Evolutionary conservation across 495 filamentous ascomycete species (phyloP), one percentile per base, ranked within the genome.

Genomic region (Viridothelium virens): DNA sequence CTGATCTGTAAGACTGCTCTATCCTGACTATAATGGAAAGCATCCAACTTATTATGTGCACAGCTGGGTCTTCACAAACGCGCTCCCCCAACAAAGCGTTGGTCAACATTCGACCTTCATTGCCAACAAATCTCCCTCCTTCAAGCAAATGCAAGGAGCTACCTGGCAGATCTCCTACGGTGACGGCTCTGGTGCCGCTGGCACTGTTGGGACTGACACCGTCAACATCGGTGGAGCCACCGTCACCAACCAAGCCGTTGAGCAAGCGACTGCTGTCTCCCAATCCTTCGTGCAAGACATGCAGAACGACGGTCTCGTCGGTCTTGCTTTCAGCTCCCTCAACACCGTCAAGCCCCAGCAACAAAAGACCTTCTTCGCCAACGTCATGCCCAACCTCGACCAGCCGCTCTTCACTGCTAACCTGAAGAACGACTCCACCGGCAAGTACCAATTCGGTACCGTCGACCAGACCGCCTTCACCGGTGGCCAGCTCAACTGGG

Each of bases 281-380:
- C 68, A 73, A 7, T 81, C 83, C 6, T 92, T 95, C 73, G 74
- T 86, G 39, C 70, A 84, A 36, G 85, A 88, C 68, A 82, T 78
- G 10, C 68, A 76, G 48, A 85, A 81, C 63, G 87, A 90, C 70
- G 91, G 91, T n/a, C 80, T 96, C 2, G 78, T 94, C 34, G 91
- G 91, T 37, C 82, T 94, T 33, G 89, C 85, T 16, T 96, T 92
- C 75, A 86, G 83, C 69, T 80, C 77, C 25, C 81, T 93, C 76
- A 96, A 92, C 78, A 76, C 70, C n/a, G 84, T 94, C 48, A 74
- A 82, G 62, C 88, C 89, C 0, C 74, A 79, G 14, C 79, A 78
- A 68, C 87, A 91, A 73, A 85, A 85, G 71, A 94, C 90, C 37
- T 94, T 92, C 76, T 93, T 94, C 74, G 89, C 91, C 66, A 92